Conservation (phyloP, 805 yeast species). For the Kodamaea restingae region DNA sequence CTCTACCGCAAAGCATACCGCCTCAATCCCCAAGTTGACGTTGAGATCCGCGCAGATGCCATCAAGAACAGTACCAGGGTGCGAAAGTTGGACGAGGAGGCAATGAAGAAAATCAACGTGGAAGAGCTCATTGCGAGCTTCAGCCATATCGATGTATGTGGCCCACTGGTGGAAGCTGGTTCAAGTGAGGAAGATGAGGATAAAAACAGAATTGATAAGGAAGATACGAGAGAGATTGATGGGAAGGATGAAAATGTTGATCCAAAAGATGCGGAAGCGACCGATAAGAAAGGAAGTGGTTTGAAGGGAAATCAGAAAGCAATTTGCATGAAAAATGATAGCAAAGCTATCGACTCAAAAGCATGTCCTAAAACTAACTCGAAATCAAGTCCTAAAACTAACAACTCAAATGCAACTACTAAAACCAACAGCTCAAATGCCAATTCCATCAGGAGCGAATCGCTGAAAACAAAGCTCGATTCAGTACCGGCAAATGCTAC, state of each 20-base stretch:
- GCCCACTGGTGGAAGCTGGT: too few species aligned
- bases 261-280: neutral
- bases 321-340: neutral
- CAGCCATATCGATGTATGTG: slow-evolving; percentile 29
- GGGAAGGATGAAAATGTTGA: neutral
- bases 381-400: neutral
- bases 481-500: too few species aligned
- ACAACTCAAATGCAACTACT: neutral
- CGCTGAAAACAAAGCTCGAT: too few species aligned
- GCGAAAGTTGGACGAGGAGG: slow-evolving; percentile 31
- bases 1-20: slow-evolving; percentile 70
- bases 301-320: neutral
- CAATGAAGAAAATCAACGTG: slow-evolving; percentile 40
- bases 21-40: slow-evolving; percentile 58
- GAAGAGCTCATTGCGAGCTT: slow-evolving; percentile 36
- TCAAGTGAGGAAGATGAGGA: too few species aligned
- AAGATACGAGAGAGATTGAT: neutral
- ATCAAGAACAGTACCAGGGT: slow-evolving; percentile 25
- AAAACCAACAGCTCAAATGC: neutral
- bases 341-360: too few species aligned
- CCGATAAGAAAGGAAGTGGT: neutral
- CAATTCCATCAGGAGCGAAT: neutral
- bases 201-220: neutral
- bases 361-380: too few species aligned
- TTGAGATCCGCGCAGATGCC: slow-evolving; percentile 54